Evolutionary conservation across 805 yeast genomes (phyloP).

Genomic region (Huiozyma naganishii): DNA sequence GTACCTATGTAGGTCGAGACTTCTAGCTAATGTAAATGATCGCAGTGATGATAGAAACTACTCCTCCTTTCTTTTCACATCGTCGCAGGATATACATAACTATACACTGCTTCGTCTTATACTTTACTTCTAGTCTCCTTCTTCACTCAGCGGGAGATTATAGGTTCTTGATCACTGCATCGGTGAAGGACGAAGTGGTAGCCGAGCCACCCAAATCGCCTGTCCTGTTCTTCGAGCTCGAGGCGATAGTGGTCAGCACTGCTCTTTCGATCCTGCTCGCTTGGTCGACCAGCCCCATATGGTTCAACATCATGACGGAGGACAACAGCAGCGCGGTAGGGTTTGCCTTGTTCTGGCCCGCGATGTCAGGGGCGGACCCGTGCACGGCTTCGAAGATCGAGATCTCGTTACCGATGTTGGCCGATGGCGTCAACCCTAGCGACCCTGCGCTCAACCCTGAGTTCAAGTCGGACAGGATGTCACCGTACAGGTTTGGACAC

Average conservation of each 20-base stretch:
- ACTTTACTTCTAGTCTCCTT: too few relatives aligned
- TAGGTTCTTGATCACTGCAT: slow-evolving; percentile 64
- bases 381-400: slow-evolving; percentile 99
- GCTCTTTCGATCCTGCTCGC: slow-evolving; percentile 86
- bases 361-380: slow-evolving; percentile 99
- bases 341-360: slow-evolving; percentile 97
- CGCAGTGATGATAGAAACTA: not conserved
- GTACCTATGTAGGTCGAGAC: not conserved
- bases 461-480: slow-evolving; percentile 94
- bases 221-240: slow-evolving; percentile 93
- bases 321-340: slow-evolving; percentile 95
- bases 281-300: slow-evolving; percentile 77
- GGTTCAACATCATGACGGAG: slow-evolving; percentile 98
- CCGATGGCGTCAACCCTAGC: slow-evolving; percentile 96
- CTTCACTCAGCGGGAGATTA: slow-evolving; percentile 3
- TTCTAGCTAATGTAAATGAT: too few relatives aligned
- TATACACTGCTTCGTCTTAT: not conserved
- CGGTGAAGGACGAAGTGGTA: slow-evolving; percentile 79
- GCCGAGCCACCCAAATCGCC: slow-evolving; percentile 87
- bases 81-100: not conserved
- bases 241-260: slow-evolving; percentile 77
- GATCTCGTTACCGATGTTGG: slow-evolving; percentile 97
- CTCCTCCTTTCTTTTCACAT: not conserved
- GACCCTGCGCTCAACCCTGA: slow-evolving; percentile 95
- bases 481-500: slow-evolving; percentile 99